These are phyloP conservation scores for Serendipita sp. DNA, from an alignment of 768 basidiomycete genomes.

Conservation along the genomic window DNA sequence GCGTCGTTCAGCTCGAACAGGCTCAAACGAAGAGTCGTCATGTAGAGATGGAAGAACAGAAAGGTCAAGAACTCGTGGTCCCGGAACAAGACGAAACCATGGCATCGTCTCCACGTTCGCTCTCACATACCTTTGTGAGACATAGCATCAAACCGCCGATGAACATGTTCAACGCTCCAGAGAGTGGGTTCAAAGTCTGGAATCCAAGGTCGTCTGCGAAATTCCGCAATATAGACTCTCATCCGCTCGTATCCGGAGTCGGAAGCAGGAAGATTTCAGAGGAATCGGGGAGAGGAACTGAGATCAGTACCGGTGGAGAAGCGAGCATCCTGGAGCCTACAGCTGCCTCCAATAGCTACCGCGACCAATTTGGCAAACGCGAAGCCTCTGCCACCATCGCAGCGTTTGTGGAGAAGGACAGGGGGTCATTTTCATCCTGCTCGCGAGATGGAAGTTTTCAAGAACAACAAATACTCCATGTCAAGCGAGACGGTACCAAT, in stretches of 20 bases:
- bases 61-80: neutral
- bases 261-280: neutral
- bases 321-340: no score
- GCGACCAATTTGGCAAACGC: no score
- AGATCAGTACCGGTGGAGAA: no score
- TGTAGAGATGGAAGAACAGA: neutral
- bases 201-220: neutral
- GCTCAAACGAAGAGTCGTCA: neutral
- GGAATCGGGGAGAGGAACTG: neutral
- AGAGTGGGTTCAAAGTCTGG: neutral
- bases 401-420: no score
- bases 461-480: neutral
- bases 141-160: neutral
- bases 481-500: neutral
- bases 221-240: neutral
- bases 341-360: no score
- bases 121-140: neutral
- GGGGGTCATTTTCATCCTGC: no score
- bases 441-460: neutral
- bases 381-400: no score
- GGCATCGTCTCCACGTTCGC: neutral
- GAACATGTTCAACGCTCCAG: neutral
- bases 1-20: neutral
- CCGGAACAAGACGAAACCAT: neutral
- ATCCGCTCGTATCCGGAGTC: neutral